phyloP scores from a whole-genome alignment of 768 basidiomycete genomes.

The Pleurotus giganteus region DNA sequence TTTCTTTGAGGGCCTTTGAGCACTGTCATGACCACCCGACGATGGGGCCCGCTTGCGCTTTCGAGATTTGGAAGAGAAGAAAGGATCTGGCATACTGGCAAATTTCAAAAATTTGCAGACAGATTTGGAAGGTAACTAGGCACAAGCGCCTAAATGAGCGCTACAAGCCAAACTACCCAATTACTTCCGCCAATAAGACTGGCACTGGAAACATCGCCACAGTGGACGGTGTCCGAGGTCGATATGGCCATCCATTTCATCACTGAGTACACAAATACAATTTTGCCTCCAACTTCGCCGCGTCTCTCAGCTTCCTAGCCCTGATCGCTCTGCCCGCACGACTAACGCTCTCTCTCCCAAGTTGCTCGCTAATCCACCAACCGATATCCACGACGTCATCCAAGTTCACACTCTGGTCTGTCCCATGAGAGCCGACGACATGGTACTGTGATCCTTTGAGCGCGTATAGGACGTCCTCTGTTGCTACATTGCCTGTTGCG shows the following conservation, averaged over 20 bases:
- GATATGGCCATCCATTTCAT: too few species aligned
- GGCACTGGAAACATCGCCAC: too few species aligned
- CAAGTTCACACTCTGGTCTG: constrained; percentile 46
- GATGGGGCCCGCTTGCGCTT: constrained; percentile 13
- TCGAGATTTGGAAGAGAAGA: constrained; percentile 15
- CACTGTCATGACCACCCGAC: not conserved
- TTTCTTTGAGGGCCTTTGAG: constrained; percentile 1
- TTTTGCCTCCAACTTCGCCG: constrained; percentile 15
- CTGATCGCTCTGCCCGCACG: constrained; percentile 73
- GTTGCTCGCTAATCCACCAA: constrained; percentile 72
- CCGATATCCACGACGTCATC: constrained; percentile 74
- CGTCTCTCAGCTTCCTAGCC: constrained; percentile 43
- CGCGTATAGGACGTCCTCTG: constrained; percentile 88
- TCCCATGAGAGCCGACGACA: constrained; percentile 38
- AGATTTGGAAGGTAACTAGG: not conserved
- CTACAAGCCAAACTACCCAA: too few species aligned
- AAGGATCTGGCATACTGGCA: constrained; percentile 14
- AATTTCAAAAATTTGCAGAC: not conserved
- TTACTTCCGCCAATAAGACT: too few species aligned
- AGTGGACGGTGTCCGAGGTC: too few species aligned
- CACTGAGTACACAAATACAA: constrained; percentile 9
- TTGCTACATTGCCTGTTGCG: constrained; percentile 92
- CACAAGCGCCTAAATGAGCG: too few species aligned
- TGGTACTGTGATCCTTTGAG: constrained; percentile 63
- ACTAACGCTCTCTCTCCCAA: constrained; percentile 71